Evolutionary conservation across 192 early-diverging fungal species (phyloP).

Genomic region (Chytriomyces sp.): DNA sequence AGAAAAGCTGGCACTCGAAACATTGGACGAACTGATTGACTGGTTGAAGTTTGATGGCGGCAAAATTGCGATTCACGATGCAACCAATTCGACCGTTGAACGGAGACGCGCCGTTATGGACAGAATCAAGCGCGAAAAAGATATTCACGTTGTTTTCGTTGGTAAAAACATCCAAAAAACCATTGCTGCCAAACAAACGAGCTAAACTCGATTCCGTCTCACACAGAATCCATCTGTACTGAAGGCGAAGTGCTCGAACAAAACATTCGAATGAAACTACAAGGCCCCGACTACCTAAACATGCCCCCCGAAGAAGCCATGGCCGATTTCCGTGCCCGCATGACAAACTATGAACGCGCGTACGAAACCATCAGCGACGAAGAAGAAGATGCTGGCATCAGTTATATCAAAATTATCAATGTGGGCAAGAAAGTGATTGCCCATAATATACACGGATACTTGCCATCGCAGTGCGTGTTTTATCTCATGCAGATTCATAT

Average conservation of each 20-base stretch:
- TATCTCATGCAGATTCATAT: slow-evolving; percentile 99
- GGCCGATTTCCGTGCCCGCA: slow-evolving; percentile 82
- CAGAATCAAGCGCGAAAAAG: slow-evolving; percentile 37
- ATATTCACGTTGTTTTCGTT: slow-evolving; percentile 48
- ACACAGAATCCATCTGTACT: slow-evolving; percentile 85
- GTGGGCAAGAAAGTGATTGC: slow-evolving; percentile 96
- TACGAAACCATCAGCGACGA: slow-evolving; percentile 83
- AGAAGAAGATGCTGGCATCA: slow-evolving; percentile 74
- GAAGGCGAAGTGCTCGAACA: slow-evolving; percentile 73
- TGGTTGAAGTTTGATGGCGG: slow-evolving; percentile 86
- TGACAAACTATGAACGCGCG: slow-evolving; percentile 89
- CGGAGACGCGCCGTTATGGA: slow-evolving; percentile 64
- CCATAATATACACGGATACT: slow-evolving; percentile 85
- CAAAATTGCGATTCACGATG: slow-evolving; percentile 86
- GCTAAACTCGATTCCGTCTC: slow-evolving; percentile 2
- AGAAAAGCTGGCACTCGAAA: slow-evolving; percentile 89
- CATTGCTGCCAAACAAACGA: too few species aligned
- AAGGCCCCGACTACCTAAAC: slow-evolving; percentile 92
- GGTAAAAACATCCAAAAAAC: too few species aligned
- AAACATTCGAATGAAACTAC: slow-evolving; percentile 89
- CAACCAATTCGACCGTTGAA: slow-evolving; percentile 90
- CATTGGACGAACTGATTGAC: slow-evolving; percentile 85
- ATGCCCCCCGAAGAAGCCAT: slow-evolving; percentile 82
- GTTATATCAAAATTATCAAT: slow-evolving; percentile 96
- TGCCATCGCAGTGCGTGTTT: slow-evolving; percentile 92